Evolutionary conservation across 1,284 basidiomycete species (phyloP), one percentile per base, ranked within the genome.

Genomic region (Pterulicium gracile): DNA sequence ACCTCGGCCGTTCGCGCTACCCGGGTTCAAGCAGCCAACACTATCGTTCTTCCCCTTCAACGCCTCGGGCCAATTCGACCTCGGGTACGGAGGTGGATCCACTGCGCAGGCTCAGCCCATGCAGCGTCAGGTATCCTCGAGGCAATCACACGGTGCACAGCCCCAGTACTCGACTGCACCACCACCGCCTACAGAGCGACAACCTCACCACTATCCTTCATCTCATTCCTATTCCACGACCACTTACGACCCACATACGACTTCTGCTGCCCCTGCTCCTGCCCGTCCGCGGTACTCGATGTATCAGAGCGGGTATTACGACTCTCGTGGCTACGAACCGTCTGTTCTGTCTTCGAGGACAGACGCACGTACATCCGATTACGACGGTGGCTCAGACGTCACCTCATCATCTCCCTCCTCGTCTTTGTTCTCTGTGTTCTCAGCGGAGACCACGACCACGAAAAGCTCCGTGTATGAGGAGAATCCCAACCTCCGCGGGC

Each of bases 11-110:
- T 39, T 39, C 15, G 7, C 36, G 36, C 19, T 39, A 39, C 36
- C n/a, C 15, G 36, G 36, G 19, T 39, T 39, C 36, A 39, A 39
- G 15, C 36, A 39, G 15, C 36, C 36, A 15, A 39, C 36, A 17
- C n/a, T 39, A 18, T 39, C 36, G 15, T 39, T 39, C 36, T 39
- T 39, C 15, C 36, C 36, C 5, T 17, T 39, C 36, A 39, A 39
- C 36, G 36, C 36, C 19, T 39, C 36, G 4, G 36, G 36, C 7
- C 36, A 39, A 17, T 39, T 39, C 19, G 36, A 39, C 15, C 36
- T 39, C 4, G 36, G 36, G 7, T 39, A 39, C 15, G 36, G 15
- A 7, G 4, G n/a, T 39, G 36, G 36, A 17, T 39, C 19, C n/a
- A 32, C 27, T n/a, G 5, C 36, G 5, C n/a, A 39, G 15, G n/a